phyloP scores from a whole-genome alignment of 2,329 filamentous ascomycete genomes.

The Ramularia collo-cygni region DNA sequence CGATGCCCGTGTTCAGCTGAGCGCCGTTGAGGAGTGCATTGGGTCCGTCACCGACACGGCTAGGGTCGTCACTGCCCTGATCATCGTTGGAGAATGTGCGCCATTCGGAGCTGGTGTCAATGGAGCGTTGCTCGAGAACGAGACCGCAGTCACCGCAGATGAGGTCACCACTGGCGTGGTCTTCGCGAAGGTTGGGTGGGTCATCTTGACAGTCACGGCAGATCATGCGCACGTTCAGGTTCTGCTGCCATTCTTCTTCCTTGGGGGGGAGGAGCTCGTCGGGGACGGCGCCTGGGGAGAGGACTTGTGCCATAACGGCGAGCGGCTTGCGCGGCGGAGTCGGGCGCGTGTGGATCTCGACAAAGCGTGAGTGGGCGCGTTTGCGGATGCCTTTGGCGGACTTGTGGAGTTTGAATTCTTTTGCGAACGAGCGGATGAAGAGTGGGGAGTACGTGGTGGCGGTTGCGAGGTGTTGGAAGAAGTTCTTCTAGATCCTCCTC shows the following conservation, averaged over 20 bases:
- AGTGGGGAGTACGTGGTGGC: slow-evolving; percentile 58
- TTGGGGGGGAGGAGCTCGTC: slow-evolving; percentile 30
- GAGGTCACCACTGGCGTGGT: slow-evolving; percentile 86
- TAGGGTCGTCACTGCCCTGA: slow-evolving; percentile 91
- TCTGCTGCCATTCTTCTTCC: slow-evolving; percentile 61
- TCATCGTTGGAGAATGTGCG: slow-evolving; percentile 98
- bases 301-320: slow-evolving; percentile 30
- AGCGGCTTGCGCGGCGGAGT: slow-evolving; percentile 24
- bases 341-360: slow-evolving; percentile 20
- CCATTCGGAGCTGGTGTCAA: slow-evolving; percentile 97
- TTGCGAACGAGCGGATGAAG: slow-evolving; percentile 50
- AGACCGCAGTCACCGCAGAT: slow-evolving; percentile 89
- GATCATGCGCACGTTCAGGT: slow-evolving; percentile 76
- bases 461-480: slow-evolving; percentile 19
- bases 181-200: slow-evolving; percentile 88
- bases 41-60: slow-evolving; percentile 90
- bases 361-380: slow-evolving; percentile 34
- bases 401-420: slow-evolving; percentile 40
- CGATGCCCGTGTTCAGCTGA: slow-evolving; percentile 82
- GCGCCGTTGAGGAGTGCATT: slow-evolving; percentile 86
- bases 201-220: slow-evolving; percentile 87
- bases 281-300: slow-evolving; percentile 41
- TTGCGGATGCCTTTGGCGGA: slow-evolving; percentile 40
- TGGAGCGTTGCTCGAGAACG: slow-evolving; percentile 82
- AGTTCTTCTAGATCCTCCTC: background rate